Evolutionary conservation across 1,284 basidiomycete species (phyloP), one percentile per base, ranked within the genome.

Genomic region (Rhodotorula sp.): DNA sequence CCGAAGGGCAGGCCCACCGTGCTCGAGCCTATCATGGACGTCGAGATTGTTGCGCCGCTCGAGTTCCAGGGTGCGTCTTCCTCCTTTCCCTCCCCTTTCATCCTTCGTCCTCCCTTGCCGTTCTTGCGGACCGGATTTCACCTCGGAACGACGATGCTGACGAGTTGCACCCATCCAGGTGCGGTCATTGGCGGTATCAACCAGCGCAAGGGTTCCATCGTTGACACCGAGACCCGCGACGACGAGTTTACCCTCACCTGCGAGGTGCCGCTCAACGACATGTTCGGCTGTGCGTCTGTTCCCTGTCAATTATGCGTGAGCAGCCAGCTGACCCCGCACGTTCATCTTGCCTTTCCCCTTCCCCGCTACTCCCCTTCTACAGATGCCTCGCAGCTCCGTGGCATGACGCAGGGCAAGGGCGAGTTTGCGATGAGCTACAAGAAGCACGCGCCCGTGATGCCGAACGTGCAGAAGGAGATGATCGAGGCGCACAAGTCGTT

Each of bases 1-100:
- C 85, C 85, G 74, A 87, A 87, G 74, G 89, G 93, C 34, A 84
- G 84, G 58, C 89, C 93, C 0, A 89, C 93, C 68, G 91, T 99
- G 70, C 85, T 99, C 51, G 97, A 99, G 81, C 97, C 97, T 34
- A 91, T 97, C 83, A 99, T 99, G 97, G 92, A 88, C 25, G 97
- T 99, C 61, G 97, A 99, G 81, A 92, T 99, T 34, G 90, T 97
- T 56, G 95, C 96, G 0, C 97, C 97, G 3, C 86, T 89, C 53
- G 97, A 99, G 81, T 99, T 97, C 87, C 97, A 99, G 82, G 96
- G 95, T 86, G 78, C 67, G 86, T 83, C 34, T 21, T n/a, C 36
- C 22, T 46, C 48, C 4, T 25, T 21, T 17, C 29, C 2, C 22
- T 53, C 12, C 50, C 21, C 10, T 12, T 13, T 6, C n/a, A 15